A percentile compares a stretch with the other conserved stretches of the same genome.
phyloP scores from a whole-genome alignment of 1,139 yeast species.

The Kodamaea fungicola region DNA sequence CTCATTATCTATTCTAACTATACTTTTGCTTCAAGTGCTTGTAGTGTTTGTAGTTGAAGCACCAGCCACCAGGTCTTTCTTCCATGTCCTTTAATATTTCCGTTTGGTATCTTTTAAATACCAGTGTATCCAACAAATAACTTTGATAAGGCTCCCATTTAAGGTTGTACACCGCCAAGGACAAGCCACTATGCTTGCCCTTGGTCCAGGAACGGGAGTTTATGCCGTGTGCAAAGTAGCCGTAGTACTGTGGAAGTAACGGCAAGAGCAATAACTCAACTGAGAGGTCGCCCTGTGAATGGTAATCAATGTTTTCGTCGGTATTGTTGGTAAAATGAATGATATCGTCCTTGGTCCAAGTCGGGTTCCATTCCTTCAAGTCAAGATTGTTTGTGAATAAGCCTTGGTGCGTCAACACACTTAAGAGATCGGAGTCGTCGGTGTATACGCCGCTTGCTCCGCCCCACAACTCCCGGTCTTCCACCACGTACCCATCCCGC shows the following conservation, averaged over 20 bases:
- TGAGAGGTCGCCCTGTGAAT: constrained; percentile 49
- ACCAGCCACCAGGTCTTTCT: constrained; percentile 31
- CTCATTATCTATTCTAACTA: background rate
- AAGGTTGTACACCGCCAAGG: constrained; percentile 56
- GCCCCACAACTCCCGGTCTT: constrained; percentile 78
- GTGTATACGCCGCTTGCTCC: constrained; percentile 76
- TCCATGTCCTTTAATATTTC: constrained; percentile 27
- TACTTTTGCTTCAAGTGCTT: constrained; percentile 25
- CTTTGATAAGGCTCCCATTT: constrained; percentile 43
- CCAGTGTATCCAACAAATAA: constrained; percentile 26
- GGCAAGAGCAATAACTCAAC: constrained; percentile 75
- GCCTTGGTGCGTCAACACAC: constrained; percentile 74
- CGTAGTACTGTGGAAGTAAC: constrained; percentile 54
- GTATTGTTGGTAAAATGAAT: constrained; percentile 7
- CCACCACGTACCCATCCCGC: constrained; percentile 33
- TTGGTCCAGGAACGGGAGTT: constrained; percentile 68
- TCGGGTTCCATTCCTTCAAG: constrained; percentile 33
- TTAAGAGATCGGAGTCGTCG: constrained; percentile 84
- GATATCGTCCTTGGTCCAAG: constrained; percentile 27
- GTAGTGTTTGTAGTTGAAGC: constrained; percentile 26
- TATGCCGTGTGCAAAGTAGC: constrained; percentile 63
- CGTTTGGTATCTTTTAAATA: constrained; percentile 26
- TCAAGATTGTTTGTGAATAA: constrained; percentile 37
- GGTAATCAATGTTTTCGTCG: constrained; percentile 5
- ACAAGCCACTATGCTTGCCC: constrained; percentile 64